Evolutionary conservation across 352 stramenopile genomes (phyloP), one percentile per base, ranked within the genome.

Genomic region (Globisporangium orthogonon): DNA sequence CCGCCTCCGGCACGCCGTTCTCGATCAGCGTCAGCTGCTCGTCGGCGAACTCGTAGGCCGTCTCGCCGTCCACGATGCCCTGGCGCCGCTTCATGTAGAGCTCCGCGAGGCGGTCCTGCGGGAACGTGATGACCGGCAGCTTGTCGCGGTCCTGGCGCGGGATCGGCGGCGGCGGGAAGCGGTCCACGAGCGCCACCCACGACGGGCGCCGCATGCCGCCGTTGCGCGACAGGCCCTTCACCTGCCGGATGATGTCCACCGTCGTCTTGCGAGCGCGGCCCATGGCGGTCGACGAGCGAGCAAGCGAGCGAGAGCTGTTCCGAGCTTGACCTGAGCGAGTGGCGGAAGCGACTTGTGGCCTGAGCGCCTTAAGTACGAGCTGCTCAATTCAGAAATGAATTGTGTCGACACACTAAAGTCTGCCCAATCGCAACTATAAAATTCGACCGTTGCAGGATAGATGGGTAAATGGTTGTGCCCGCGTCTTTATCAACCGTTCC

Each of bases 21-120:
- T 94, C 83, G 54, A 94, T 94, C 3, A 94, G 70, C 63, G 81
- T 91, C 45, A 94, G 65, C 61, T 94, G 83, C 55, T 94, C 83
- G 60, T 94, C 83, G 4, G 83, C 83, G 62, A 94, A 94, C 61
- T 94, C 83, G 70, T 91, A 91, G 44, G 83, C 83, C 10, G 83
- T 94, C 67, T 91, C 81, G 56, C 68, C 67, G 62, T 94, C 83
- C 39, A 86, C 72, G 31, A 89, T 61, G 40, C 78, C 81, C 31
- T 85, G 66, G 58, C 78, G 76, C 58, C 77, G 67, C 65, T 83
- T 84, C 71, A 91, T 82, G 67, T 94, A 94, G 35, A 94, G 64
- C 58, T 90, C 79, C 15, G 83, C 83, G 47, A 94, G 71, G 57
- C 83, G 79, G 66, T 94, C 83, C 69, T 94, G 83, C 30, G 83